A percentile compares a stretch with the other conserved stretches of the same genome.
Conservation (phyloP, 2,329 filamentous ascomycete species). For the Penicillium sp. region DNA sequence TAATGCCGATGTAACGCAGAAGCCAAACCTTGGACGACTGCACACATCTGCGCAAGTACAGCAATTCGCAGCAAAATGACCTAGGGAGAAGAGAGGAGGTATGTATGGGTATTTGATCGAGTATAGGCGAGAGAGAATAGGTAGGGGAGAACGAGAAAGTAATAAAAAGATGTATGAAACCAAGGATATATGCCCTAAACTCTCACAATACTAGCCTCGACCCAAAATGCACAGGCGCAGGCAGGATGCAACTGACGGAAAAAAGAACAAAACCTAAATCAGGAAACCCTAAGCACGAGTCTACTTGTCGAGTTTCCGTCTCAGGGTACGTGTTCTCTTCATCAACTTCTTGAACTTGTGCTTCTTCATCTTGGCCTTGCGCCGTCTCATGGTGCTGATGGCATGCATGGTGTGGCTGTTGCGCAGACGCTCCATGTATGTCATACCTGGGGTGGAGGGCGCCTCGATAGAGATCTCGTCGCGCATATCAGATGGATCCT, state of each 20-base stretch:
- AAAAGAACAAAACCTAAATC: conserved; percentile 10
- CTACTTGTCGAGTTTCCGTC: conserved; percentile 73
- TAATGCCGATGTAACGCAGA: conserved; percentile 4
- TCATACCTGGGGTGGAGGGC: conserved; percentile 39
- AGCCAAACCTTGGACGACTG: not conserved
- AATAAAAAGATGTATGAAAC: conserved; percentile 15
- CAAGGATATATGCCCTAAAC: conserved; percentile 22
- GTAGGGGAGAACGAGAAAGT: conserved; percentile 10
- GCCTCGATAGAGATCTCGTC: conserved; percentile 54
- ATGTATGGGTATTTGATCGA: conserved; percentile 21
- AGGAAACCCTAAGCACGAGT: conserved; percentile 13
- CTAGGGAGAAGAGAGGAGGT: conserved; percentile 7
- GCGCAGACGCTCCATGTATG: conserved; percentile 69
- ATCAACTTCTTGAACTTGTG: conserved; percentile 99
- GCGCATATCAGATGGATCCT: conserved; percentile 32
- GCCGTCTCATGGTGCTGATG: conserved; percentile 87
- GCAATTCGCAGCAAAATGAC: not conserved
- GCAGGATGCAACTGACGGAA: conserved; percentile 21
- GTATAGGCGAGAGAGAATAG: conserved; percentile 13
- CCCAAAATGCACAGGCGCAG: conserved; percentile 22
- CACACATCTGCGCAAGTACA: not conserved
- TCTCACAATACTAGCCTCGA: conserved; percentile 19
- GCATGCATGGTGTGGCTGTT: conserved; percentile 62
- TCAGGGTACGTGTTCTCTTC: conserved; percentile 82
- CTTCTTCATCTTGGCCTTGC: conserved; percentile 99